Evolutionary conservation across 78 protist species (phyloP).

Genomic region (Acrasis kona): DNA sequence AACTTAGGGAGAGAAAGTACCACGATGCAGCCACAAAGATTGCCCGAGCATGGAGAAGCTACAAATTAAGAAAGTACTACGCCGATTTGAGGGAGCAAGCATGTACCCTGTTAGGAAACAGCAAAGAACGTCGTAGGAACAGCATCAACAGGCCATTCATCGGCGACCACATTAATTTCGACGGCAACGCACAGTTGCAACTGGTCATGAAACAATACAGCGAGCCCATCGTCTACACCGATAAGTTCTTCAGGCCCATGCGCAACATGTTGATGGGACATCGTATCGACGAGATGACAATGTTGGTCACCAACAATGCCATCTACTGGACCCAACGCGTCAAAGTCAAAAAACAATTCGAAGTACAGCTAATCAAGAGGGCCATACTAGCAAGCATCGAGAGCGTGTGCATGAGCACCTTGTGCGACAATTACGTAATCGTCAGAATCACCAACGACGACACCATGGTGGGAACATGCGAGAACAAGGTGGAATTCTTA

Average conservation of each 20-base stretch:
- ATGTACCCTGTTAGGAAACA: background rate
- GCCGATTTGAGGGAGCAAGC: background rate
- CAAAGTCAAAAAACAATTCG: too few relatives aligned
- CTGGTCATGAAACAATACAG: background rate
- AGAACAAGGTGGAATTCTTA: background rate
- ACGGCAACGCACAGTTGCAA: background rate
- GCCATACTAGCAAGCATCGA: background rate
- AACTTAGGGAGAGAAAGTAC: conserved; percentile 24
- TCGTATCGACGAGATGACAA: background rate
- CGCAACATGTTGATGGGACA: background rate
- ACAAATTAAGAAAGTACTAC: background rate
- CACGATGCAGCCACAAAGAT: background rate
- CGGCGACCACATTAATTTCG: background rate
- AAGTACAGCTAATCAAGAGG: background rate
- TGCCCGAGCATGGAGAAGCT: background rate
- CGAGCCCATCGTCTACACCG: background rate
- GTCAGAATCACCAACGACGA: background rate
- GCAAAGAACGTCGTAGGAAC: background rate
- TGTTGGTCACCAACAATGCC: background rate
- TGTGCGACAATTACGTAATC: background rate
- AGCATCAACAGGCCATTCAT: background rate
- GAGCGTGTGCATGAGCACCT: background rate
- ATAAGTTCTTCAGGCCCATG: background rate
- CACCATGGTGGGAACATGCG: background rate
- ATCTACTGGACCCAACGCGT: background rate